A percentile compares a stretch with the other conserved stretches of the same genome.
These are phyloP conservation scores for Phaffomyces antillensis DNA, from an alignment of 805 yeast genomes.

Conservation along the genomic window DNA sequence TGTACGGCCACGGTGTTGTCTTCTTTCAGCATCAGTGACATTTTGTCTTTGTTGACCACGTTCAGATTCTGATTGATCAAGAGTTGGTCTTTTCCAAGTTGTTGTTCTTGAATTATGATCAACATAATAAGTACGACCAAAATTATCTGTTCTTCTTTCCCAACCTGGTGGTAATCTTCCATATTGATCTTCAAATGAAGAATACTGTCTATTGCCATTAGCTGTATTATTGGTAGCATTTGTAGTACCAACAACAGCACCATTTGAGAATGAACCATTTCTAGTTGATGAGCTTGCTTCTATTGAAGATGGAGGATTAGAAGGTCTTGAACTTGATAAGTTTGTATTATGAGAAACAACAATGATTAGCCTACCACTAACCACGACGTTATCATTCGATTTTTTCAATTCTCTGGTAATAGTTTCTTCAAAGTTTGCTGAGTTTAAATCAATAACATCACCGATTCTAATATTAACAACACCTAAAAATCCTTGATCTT, in stretches of 20 bases:
- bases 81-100: constrained; percentile 96
- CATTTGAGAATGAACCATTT: constrained; percentile 8
- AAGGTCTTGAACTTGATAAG: constrained; percentile 19
- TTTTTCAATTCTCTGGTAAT: constrained; percentile 87
- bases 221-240: constrained; percentile 3
- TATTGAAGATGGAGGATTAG: background rate
- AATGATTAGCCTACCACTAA: constrained; percentile 86
- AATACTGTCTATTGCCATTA: constrained; percentile 48
- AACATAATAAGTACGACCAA: constrained; percentile 95
- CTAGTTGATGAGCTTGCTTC: background rate
- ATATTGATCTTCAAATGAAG: constrained; percentile 94
- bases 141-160: constrained; percentile 97
- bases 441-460: constrained; percentile 69
- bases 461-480: constrained; percentile 88
- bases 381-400: constrained; percentile 86
- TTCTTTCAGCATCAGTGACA: constrained; percentile 79
- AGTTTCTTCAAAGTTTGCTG: constrained; percentile 59
- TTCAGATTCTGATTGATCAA: constrained; percentile 70
- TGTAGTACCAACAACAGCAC: constrained; percentile 13
- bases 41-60: constrained; percentile 52
- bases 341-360: constrained; percentile 48
- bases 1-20: constrained; percentile 85
- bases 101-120: constrained; percentile 97
- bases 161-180: constrained; percentile 98
- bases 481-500: constrained; percentile 97